Base-by-base conservation (phyloP, 257 asterid species). In the Solanum peruvianum region DNA sequence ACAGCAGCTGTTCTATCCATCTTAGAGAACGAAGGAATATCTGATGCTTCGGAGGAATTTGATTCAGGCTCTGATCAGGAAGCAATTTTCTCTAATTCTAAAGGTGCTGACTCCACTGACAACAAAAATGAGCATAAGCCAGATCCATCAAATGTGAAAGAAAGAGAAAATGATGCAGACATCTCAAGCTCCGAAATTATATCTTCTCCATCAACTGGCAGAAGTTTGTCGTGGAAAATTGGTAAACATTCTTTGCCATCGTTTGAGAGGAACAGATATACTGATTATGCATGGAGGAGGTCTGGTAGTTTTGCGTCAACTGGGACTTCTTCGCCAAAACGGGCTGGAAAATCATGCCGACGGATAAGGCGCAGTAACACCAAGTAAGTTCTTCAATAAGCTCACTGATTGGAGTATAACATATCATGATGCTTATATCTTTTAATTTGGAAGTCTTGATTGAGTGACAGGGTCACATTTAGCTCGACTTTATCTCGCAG, bases 151-250 rank as follows among this genome's bases (percentile, higher is more conserved):
- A 91, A 91, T 82, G 45, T 70, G 83, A 88, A 91, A 85, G 87
- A 66, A 72, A 88, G 90, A 92, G 92, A 88, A 88, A 92, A 88
- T 82, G 95, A 90, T 83, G 86, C 60, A 62, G 98, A 94, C 82
- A 89, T 88, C 89, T 93, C 98, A 83, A 90, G 98, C 90, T 96
- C 98, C 45, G 99, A 95, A 90, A 64, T 93, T 41, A 97, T 94
- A 60, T 97, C 95, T 85, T 94, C 95, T 90, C 93, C 93, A 60
- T 94, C 96, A 66, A 92, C 92, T 80, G 97, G 95, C 87, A 89
- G 97, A 90, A 93, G 95, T 90, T 92, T 97, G 93, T 95, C 99
- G 80, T 97, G 99, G 99, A 95, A 90, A 93, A 93, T 95, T 88
- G 89, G 89, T 58, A 94, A 92, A 91, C 93, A 90, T 86, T 91